Conservation (phyloP, 2,329 filamentous ascomycete species). For the Trichoderma sp. region DNA sequence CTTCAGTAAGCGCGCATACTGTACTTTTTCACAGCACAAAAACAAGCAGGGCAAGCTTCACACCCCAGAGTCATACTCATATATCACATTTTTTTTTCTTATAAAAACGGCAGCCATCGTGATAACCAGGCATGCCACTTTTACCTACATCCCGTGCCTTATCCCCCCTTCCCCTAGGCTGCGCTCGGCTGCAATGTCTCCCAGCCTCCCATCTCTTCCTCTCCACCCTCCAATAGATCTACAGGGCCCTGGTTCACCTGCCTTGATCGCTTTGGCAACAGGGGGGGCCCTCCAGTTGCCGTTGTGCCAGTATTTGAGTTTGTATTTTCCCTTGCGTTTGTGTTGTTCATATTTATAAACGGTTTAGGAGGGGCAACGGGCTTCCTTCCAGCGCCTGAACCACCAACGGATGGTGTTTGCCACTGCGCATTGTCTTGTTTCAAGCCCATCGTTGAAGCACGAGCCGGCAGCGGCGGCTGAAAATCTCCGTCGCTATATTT, state of each 20-base stretch:
- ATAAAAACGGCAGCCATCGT: not conserved
- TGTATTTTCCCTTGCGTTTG: conserved; percentile 31
- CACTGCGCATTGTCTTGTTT: conserved; percentile 17
- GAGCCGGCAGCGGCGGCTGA: conserved; percentile 20
- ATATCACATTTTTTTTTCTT: conserved; percentile 6
- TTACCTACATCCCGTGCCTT: not conserved
- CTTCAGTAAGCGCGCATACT: not conserved
- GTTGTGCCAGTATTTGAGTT: conserved; percentile 3
- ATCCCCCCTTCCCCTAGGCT: not conserved
- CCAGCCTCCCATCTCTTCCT: conserved; percentile 55
- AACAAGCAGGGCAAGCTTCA: not conserved
- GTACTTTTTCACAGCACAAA: not conserved
- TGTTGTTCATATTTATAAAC: conserved; percentile 30
- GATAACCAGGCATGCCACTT: not conserved
- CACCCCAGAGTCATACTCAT: conserved; percentile 2
- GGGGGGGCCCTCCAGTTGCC: conserved; percentile 30
- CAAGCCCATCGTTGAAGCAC: conserved; percentile 13
- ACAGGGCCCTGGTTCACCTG: conserved; percentile 36
- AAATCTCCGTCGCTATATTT: conserved; percentile 29
- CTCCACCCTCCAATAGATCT: conserved; percentile 48
- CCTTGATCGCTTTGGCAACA: conserved; percentile 30
- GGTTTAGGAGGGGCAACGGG: conserved; percentile 33
- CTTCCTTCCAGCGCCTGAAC: conserved; percentile 31
- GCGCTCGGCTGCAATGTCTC: conserved; percentile 55
- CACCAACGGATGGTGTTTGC: conserved; percentile 20